phyloP scores from a whole-genome alignment of 2,329 filamentous ascomycete genomes.

The Orbilia ellipsospora region DNA sequence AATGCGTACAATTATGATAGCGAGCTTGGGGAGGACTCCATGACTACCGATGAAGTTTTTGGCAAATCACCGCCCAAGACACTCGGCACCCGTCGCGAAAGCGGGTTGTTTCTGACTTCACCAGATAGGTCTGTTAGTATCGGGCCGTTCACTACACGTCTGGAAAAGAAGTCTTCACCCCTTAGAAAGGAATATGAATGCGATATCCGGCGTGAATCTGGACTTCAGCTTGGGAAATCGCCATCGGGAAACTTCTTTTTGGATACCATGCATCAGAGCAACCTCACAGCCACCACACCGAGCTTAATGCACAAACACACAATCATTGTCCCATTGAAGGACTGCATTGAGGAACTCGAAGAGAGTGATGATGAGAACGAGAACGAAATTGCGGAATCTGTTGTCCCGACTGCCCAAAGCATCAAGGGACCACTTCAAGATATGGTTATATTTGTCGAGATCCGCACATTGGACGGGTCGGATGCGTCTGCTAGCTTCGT shows the following conservation, averaged over 20 bases:
- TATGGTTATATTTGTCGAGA: conserved; percentile 34
- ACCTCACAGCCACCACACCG: conserved; percentile 20
- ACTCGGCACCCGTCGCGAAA: conserved; percentile 42
- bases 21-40: conserved; percentile 21
- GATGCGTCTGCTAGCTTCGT: conserved; percentile 42
- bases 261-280: conserved; percentile 36
- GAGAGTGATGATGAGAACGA: conserved; percentile 25
- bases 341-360: conserved; percentile 24
- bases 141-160: conserved; percentile 38
- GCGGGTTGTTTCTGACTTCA: conserved; percentile 38
- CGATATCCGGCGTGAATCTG: conserved; percentile 33
- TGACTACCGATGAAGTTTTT: conserved; percentile 48
- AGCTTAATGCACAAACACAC: conserved; percentile 21
- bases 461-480: conserved; percentile 37
- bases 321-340: conserved; percentile 38
- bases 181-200: conserved; percentile 39
- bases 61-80: conserved; percentile 42
- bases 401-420: not conserved
- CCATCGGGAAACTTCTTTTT: conserved; percentile 47
- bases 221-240: conserved; percentile 15
- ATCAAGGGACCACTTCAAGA: conserved; percentile 12
- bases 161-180: conserved; percentile 28
- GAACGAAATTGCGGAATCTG: not conserved
- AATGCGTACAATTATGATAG: not conserved
- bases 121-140: conserved; percentile 47